Base-by-base conservation (phyloP, 2,329 filamentous ascomycete genomes). In the Catunica adiposa region DNA sequence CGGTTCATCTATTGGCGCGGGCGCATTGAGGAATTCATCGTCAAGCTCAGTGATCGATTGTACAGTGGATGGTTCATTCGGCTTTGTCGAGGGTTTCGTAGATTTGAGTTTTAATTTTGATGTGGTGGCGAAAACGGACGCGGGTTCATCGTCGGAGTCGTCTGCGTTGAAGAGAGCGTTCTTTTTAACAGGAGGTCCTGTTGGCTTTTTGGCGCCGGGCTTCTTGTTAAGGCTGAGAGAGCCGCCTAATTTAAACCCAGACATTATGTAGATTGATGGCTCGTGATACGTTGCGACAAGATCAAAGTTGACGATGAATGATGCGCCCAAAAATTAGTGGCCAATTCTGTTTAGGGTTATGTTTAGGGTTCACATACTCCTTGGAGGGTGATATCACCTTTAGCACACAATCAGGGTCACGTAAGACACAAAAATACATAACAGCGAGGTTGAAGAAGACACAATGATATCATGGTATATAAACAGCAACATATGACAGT, bases 141-240 rank as follows among this genome's bases (percentile, higher is more conserved):
- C 44, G 14, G 63, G 61, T 48, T 76, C 76, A 55, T 78, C 71
- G 59, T 80, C 80, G 1, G 74, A 77, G 61, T 77, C 75, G 59
- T 73, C 74, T 59, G 76, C 75, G 59, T 77, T 78, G 61, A 85
- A 80, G 59, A 79, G 72, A 1, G 74, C 69, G 63, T 76, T 80
- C 61, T 73, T 69, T 61, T 73, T 78, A 62, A 73, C 77, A 1
- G 68, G 64, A 2, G 73, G 72, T 29, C 22, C 44, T 15, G 68
- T 68, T 3, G 74, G 68, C 62, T 78, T 80, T 1, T 72, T 67
- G 58, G 68, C 67, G 55, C 67, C 68, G 1, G 72, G 64, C 66
- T 83, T 85, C 63, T 80, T 82, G 52, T 73, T 68, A 47, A 80
- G 61, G 63, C 77, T 84, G 40, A 85, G 72, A 53, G 81, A 82